Evolutionary conservation across 2,329 filamentous ascomycete species (phyloP), one percentile per base, ranked within the genome.

Genomic region (Fusarium gaditjirri): DNA sequence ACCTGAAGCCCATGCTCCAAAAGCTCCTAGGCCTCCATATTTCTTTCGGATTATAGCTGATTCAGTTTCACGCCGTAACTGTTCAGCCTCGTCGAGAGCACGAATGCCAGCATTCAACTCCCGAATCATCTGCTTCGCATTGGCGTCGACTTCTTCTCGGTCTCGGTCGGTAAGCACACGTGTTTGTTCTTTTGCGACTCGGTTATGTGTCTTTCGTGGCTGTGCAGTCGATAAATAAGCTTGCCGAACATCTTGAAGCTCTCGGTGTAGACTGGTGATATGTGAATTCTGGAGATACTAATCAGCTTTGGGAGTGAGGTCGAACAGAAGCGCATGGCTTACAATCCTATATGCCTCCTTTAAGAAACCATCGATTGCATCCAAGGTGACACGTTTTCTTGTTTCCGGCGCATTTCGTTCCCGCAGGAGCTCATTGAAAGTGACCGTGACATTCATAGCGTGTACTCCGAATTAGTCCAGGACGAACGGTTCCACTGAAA

Each of bases 281-380:
- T 97, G 94, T 12, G 91, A 88, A 80, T 97, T 96, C 94, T 97
- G 78, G 23, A 46, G 13, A 64, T 47, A 25, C 44, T 61, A 61
- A 66, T 77, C 47, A 77, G 75, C 64, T 65, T 41, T 43, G 57
- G 43, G 27, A 39, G 57, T 36, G 29, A 31, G 25, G 35, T 25
- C 31, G 46, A 42, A 43, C 52, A 56, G 72, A 68, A 72, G 75
- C 38, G 72, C 17, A 75, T 70, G 55, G 81, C 88, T 78, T 84
- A 97, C 95, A 81, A 98, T 98, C 80, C 92, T 90, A 83, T 97
- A 96, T 58, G 96, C 96, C 83, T 98, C 95, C 79, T 95, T 94
- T 38, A 98, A 85, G 80, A 98, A 99, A 77, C 93, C 92, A 80
- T 98, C 93, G 55, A 96, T 88, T 75, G 82, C 86, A 72, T 87